Conservation (phyloP, 164 flowering plant genomes). For the Chloranthus sessilifolius region DNA sequence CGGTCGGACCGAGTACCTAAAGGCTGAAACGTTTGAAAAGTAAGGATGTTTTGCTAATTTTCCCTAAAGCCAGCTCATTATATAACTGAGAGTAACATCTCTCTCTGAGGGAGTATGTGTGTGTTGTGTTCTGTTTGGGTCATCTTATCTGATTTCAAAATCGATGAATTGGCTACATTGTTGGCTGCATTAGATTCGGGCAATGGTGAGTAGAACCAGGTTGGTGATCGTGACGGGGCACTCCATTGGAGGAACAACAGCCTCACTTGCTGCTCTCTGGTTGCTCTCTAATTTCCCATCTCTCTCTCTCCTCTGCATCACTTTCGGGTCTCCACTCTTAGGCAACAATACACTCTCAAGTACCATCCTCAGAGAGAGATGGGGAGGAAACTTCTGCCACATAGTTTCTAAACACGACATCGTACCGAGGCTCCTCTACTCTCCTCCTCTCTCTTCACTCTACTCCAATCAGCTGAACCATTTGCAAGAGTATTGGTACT, state of each 20-base stretch:
- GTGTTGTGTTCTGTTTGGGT: background rate
- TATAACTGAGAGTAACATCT: no score
- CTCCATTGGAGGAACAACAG: slow-evolving; percentile 61
- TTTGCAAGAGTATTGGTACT: slow-evolving; percentile 15
- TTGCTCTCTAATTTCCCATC: slow-evolving; percentile 40
- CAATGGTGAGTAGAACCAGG: slow-evolving; percentile 32
- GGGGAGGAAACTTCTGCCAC: slow-evolving; percentile 64
- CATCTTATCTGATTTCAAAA: background rate
- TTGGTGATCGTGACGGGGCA: slow-evolving; percentile 67
- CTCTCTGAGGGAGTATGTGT: no score
- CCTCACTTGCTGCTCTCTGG: slow-evolving; percentile 65
- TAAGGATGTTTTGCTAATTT: no score
- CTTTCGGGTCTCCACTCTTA: slow-evolving; percentile 72
- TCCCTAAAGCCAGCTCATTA: no score
- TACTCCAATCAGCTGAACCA: slow-evolving; percentile 18
- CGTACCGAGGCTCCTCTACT: slow-evolving; percentile 56
- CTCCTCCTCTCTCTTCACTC: slow-evolving; percentile 27
- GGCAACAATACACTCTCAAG: slow-evolving; percentile 58
- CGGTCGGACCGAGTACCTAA: no score
- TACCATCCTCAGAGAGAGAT: slow-evolving; percentile 44
- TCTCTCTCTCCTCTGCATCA: slow-evolving; percentile 52
- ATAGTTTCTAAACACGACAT: slow-evolving; percentile 50
- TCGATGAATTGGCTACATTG: background rate
- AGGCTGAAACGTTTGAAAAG: no score
- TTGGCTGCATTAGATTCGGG: slow-evolving; percentile 39